These are phyloP conservation scores for Ophiostoma quercus DNA, from an alignment of 2,329 filamentous ascomycete genomes.

Conservation along the genomic window DNA sequence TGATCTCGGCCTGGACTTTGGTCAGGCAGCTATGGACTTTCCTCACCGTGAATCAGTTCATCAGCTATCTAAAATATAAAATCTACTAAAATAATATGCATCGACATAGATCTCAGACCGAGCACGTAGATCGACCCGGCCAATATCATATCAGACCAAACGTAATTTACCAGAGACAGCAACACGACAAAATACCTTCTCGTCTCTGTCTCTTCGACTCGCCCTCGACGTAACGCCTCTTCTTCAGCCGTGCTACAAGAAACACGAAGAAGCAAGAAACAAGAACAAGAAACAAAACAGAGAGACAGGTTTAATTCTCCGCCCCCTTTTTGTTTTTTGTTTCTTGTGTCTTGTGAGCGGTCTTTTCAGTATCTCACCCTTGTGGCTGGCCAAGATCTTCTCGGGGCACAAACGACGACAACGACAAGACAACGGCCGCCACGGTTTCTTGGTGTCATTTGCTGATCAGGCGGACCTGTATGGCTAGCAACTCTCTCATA, in stretches of 20 bases:
- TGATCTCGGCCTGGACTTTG: background rate
- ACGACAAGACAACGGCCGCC: slow-evolving; percentile 4
- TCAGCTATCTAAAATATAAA: background rate
- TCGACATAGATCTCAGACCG: background rate
- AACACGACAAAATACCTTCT: background rate
- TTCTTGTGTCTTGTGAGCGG: background rate
- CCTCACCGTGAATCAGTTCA: background rate
- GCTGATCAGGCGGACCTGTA: background rate
- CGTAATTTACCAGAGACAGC: background rate
- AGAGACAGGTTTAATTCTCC: background rate
- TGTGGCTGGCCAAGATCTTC: background rate
- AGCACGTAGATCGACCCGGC: background rate
- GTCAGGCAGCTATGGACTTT: background rate
- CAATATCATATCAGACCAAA: background rate
- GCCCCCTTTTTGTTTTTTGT: background rate
- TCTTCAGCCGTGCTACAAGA: background rate
- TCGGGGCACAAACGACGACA: background rate
- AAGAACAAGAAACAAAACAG: background rate
- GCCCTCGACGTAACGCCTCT: background rate
- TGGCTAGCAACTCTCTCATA: background rate
- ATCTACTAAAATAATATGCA: background rate
- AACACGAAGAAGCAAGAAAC: background rate
- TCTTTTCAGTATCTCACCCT: background rate
- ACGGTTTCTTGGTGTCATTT: background rate
- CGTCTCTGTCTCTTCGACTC: background rate